Evolutionary conservation across 345 rosid species (phyloP), one percentile per base, ranked within the genome.

Genomic region (Psidium friedrichsthalianum): DNA sequence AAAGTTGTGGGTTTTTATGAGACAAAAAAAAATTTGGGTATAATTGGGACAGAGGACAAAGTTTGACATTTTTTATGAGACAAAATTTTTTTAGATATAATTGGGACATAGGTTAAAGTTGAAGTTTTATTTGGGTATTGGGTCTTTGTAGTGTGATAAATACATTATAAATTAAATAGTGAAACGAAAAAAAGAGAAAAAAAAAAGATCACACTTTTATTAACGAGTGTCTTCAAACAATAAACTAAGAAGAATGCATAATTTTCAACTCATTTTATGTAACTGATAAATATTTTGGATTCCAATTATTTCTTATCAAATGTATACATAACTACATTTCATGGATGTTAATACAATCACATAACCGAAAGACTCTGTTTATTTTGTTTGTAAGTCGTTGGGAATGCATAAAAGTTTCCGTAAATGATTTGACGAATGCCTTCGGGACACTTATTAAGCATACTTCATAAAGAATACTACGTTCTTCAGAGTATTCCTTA

Each of bases 251-350:
- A 64, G 32, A 64, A 32, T 64, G 16, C 1, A 64, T 32, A 32
- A 18, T 18, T 64, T 69, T 32, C 0, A 1, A 10, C 24, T 69
- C 20, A 20, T 6, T 0, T 0, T 7, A 0, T 9, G 6, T 8
- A 29, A 32, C 29, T 11, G 8, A 29, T 49, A 13, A 49, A 49
- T 49, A 49, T 49, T 49, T 49, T 49, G 51, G 51, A 11, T 49
- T 49, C 51, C 13, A 49, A 49, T 49, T 49, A 49, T 49, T 49
- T 49, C 29, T 61, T 29, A 10, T 61, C 29, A 32, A 61, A 61
- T 49, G 51, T 69, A 64, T 64, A 8, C 24, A 2, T 69, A 20
- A 32, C 13, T 32, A 36, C 10, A 8, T 32, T 61, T 14, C 20
- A 15, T 4, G 21, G 36, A 59, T 59, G 16, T 15, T 61, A 18